These are phyloP conservation scores for Erysimum cheiri DNA, from an alignment of 441 rosid species.

Conservation along the genomic window DNA sequence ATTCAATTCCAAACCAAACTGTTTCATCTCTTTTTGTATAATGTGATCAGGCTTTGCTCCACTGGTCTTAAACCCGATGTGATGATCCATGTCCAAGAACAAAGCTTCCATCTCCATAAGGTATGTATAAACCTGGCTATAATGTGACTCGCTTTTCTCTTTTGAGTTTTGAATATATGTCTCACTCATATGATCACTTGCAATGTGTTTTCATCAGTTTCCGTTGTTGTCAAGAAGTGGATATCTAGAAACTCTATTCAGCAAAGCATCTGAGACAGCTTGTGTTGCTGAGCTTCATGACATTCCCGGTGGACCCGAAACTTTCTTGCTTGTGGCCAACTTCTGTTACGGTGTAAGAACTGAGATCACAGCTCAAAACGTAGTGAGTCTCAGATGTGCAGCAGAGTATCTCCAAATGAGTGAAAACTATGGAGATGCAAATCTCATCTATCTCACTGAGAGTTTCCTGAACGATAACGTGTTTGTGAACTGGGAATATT, in stretches of 20 bases:
- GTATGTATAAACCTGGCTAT: slow-evolving; percentile 34
- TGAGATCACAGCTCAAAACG: slow-evolving; percentile 66
- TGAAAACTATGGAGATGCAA: slow-evolving; percentile 73
- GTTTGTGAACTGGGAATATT: slow-evolving; percentile 69
- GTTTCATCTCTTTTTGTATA: slow-evolving; percentile 29
- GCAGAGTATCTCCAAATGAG: slow-evolving; percentile 86
- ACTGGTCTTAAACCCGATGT: slow-evolving; percentile 90
- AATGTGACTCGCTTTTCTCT: neutral
- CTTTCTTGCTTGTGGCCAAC: slow-evolving; percentile 78
- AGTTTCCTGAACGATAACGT: slow-evolving; percentile 63
- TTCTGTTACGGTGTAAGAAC: slow-evolving; percentile 85
- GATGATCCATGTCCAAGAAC: slow-evolving; percentile 69
- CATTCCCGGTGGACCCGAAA: slow-evolving; percentile 79
- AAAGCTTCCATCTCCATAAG: slow-evolving; percentile 85
- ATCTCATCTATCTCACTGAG: slow-evolving; percentile 76
- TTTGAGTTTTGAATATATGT: neutral
- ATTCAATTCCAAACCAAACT: neutral
- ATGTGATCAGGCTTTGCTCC: slow-evolving; percentile 68
- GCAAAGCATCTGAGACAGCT: slow-evolving; percentile 52
- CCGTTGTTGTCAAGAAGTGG: slow-evolving; percentile 90
- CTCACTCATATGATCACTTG: neutral
- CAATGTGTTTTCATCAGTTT: slow-evolving; percentile 53
- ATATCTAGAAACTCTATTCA: slow-evolving; percentile 60
- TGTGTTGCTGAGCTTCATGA: slow-evolving; percentile 65
- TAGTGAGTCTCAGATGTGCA: slow-evolving; percentile 79